Base-by-base conservation (phyloP, 2,329 filamentous ascomycete genomes). In the Apiospora kogelbergensis region DNA sequence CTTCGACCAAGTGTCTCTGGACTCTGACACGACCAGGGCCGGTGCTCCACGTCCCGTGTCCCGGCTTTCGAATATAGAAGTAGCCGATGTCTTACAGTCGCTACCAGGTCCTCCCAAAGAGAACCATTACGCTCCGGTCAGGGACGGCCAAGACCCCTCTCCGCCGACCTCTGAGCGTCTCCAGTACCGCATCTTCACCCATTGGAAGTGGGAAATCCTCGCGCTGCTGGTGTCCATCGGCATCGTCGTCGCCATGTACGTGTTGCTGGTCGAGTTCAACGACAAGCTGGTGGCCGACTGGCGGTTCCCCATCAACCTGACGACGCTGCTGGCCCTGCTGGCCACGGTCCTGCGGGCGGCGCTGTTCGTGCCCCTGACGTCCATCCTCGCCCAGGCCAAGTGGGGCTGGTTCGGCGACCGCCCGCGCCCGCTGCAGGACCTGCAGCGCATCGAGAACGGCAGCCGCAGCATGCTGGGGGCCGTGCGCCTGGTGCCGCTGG, bases 321-420 rank as follows among this genome's bases (percentile, higher is more conserved):
- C 30, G 13, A 66, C 65, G 65, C 45, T 66, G 6, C 41, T 66
- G 44, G 65, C 65, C 10, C 17, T 66, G 26, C 26, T 66, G 44
- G 26, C 65, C 26, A 66, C 65, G 17, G 9, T 66, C 24, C 6
- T 66, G 41, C 65, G 65, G 24, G 65, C 44, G 9, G n/a, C 26
- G 0, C 42, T 66, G 24, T 45, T 48, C 26, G 41, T 66, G 13
- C 44, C 48, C 42, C 53, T 66, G 22, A 48, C 65, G 7, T 45
- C 45, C 26, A 33, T 66, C 41, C 20, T 66, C 33, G 53, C 65
- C 11, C 65, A 66, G 65, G 65, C 65, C 24, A 66, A 66, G 44
- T 66, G 65, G 65, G 6, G 26, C 24, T 53, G 24, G 65, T 66
- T 66, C 65, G 65, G 65, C n/a, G 65, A 48, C 20, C 1, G 17